These are phyloP conservation scores for Cymbopogon citratus DNA, from an alignment of 176 grass and related monocot species.

Conservation along the genomic window DNA sequence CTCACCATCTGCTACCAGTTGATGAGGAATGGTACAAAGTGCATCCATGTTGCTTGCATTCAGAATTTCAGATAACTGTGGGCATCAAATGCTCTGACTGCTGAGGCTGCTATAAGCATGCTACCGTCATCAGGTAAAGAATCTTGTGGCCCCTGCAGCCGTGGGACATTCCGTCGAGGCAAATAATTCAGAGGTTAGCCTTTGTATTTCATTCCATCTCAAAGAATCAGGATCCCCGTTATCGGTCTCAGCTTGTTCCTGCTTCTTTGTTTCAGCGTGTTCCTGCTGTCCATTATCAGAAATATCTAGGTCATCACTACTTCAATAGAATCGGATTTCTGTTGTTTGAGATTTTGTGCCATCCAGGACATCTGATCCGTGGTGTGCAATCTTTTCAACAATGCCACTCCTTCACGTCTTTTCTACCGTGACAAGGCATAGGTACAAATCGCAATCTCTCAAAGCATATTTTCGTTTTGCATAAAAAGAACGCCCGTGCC, in stretches of 20 bases:
- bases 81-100: background rate
- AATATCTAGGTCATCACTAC: no score
- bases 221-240: background rate
- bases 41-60: background rate
- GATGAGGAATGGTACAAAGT: background rate
- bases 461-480: background rate
- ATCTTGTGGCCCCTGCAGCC: background rate
- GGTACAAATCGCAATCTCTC: background rate
- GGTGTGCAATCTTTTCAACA: background rate
- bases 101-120: background rate
- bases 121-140: background rate
- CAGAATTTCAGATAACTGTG: background rate
- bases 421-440: background rate
- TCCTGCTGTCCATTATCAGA: no score
- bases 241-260: background rate
- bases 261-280: no score
- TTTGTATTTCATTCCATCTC: background rate
- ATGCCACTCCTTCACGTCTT: background rate
- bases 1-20: background rate
- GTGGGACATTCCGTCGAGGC: background rate
- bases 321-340: no score
- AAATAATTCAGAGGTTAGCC: background rate
- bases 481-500: background rate
- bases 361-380: no score
- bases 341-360: no score